Base-by-base conservation (phyloP, 176 grass and related monocot genomes). In the Luzula sylvatica region DNA sequence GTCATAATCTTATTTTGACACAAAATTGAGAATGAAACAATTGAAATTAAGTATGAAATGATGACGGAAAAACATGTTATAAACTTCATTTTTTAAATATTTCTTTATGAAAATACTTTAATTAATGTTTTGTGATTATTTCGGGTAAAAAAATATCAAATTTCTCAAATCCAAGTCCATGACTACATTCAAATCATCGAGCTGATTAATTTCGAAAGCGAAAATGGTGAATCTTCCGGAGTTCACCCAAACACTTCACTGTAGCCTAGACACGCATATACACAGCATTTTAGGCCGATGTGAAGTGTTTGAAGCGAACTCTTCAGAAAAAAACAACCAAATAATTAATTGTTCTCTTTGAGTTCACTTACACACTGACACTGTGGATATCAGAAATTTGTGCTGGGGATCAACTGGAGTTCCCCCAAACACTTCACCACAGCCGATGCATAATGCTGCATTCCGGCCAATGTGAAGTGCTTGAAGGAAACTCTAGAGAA, bases 181-280 rank as follows among this genome's bases (percentile, higher is more conserved):
- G n/a, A n/a, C n/a, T n/a, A n/a, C n/a, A n/a, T n/a, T n/a, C n/a
- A n/a, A n/a, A n/a, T n/a, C n/a, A n/a, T n/a, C n/a, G n/a, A n/a
- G n/a, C n/a, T n/a, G n/a, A n/a, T n/a, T n/a, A n/a, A n/a, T n/a
- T n/a, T n/a, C n/a, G n/a, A n/a, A n/a, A n/a, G n/a, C n/a, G n/a
- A n/a, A n/a, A n/a, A 9, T 35, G 5, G 30, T 4, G 30, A 7
- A 35, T 35, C 42, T 45, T 22, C 21, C 13, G 76, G 58, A 80
- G 72, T 74, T 74, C 65, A 56, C 67, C 80, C 58, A 83, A 77
- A 80, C 68, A 77, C 76, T 77, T 83, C 80, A 89, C 42, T 22
- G 25, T 3, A 20, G n/a, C 42, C 23, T 11, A 27, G 26, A n/a
- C n/a, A n/a, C n/a, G n/a, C n/a, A n/a, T n/a, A n/a, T n/a, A n/a